phyloP scores from a whole-genome alignment of 1,139 yeast species.

The Kodamaea sp. region DNA sequence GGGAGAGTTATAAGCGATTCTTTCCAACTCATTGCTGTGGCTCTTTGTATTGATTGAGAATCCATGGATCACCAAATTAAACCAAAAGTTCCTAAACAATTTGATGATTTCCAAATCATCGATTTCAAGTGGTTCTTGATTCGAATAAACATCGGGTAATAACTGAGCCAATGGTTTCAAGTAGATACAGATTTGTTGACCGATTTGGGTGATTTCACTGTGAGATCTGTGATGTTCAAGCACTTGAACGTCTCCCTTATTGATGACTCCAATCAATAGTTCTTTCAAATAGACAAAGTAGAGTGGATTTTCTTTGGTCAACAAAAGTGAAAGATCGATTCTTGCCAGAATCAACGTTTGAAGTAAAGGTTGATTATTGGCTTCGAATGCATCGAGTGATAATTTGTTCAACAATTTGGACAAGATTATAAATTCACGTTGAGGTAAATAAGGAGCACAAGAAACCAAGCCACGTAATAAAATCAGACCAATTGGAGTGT shows the following conservation, averaged over 20 bases:
- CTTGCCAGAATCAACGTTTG: conserved; percentile 46
- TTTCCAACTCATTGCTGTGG: conserved; percentile 48
- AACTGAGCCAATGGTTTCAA: conserved; percentile 73
- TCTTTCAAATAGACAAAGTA: conserved; percentile 62
- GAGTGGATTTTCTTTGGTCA: conserved; percentile 42
- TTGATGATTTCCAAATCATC: conserved; percentile 46
- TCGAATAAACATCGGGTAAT: conserved; percentile 54
- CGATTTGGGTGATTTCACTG: conserved; percentile 71
- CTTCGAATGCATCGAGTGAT: conserved; percentile 32
- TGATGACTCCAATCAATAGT: conserved; percentile 60
- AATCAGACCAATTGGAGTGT: conserved; percentile 32
- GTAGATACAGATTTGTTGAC: conserved; percentile 64
- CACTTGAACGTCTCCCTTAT: conserved; percentile 79
- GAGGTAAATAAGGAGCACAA: conserved; percentile 57
- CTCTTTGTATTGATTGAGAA: conserved; percentile 55
- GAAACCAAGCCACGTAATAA: conserved; percentile 55
- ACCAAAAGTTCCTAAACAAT: conserved; percentile 88
- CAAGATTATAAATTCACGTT: conserved; percentile 54
- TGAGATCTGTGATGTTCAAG: conserved; percentile 82
- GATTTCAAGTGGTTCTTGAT: conserved; percentile 35
- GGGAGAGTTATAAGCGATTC: conserved; percentile 85
- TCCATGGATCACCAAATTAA: conserved; percentile 90
- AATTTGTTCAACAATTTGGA: conserved; percentile 45
- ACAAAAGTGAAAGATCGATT: conserved; percentile 47
- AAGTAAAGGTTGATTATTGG: conserved; percentile 31